These are phyloP conservation scores for Rosa rugosa DNA, from an alignment of 306 rosid species.

Conservation along the genomic window DNA sequence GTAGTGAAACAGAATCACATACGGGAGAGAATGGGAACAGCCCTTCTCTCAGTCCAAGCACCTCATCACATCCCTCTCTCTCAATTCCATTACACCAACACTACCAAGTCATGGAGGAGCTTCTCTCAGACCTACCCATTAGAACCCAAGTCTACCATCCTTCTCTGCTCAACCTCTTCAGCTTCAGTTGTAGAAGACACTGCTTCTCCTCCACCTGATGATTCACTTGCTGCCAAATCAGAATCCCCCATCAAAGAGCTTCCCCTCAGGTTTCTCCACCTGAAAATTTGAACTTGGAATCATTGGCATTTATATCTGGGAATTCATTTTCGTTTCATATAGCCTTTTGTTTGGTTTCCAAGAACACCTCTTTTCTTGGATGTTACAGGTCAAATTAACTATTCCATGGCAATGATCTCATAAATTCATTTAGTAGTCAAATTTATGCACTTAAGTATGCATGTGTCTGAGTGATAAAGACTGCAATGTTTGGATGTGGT, in stretches of 20 bases:
- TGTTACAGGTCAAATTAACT: not conserved
- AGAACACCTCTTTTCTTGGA: not conserved
- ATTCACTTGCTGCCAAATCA: slow-evolving; percentile 31
- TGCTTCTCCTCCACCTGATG: slow-evolving; percentile 47
- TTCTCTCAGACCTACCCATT: slow-evolving; percentile 25
- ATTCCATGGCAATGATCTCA: not conserved
- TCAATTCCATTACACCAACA: slow-evolving; percentile 21
- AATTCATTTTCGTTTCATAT: not conserved
- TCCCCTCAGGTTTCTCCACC: slow-evolving; percentile 42
- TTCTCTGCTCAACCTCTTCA: slow-evolving; percentile 47
- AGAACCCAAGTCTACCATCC: slow-evolving; percentile 22
- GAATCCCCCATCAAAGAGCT: slow-evolving; percentile 25
- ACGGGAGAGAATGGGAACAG: slow-evolving; percentile 46
- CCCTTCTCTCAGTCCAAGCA: slow-evolving; percentile 47
- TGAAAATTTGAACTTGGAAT: not conserved
- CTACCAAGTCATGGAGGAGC: slow-evolving; percentile 13
- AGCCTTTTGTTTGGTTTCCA: not conserved
- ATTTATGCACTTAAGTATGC: not conserved
- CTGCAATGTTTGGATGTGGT: not conserved
- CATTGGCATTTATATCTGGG: not conserved
- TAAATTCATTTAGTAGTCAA: not conserved
- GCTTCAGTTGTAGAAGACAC: slow-evolving; percentile 44
- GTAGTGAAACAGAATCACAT: not conserved
- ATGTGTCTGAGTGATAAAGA: not conserved
- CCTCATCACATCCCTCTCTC: slow-evolving; percentile 34